Percentiles rank a stretch among this genome's conserved stretches.
Evolutionary conservation across 2,329 filamentous ascomycete species (phyloP).

Genomic region (Alternaria incomplexa): DNA sequence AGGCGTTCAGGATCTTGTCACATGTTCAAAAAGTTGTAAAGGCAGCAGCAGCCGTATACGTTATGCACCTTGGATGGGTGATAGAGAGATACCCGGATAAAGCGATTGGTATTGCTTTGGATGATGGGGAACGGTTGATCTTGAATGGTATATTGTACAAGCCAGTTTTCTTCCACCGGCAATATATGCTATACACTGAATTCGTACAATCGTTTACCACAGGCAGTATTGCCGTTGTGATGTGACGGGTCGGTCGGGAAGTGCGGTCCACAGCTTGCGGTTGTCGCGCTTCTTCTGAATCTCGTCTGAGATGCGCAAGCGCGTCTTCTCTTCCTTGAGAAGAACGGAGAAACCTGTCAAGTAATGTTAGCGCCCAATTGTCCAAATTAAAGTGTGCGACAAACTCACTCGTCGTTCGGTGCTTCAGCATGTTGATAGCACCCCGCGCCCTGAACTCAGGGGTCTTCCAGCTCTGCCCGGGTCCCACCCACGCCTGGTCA

Average conservation of each 20-base stretch:
- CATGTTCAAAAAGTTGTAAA: slow-evolving; percentile 4
- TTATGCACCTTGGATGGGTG: not conserved
- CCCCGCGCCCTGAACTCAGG: slow-evolving; percentile 80
- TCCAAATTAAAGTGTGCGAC: slow-evolving; percentile 31
- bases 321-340: slow-evolving; percentile 91
- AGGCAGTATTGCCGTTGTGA: slow-evolving; percentile 88
- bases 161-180: not conserved
- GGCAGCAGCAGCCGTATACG: not conserved
- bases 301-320: slow-evolving; percentile 80
- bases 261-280: slow-evolving; percentile 81
- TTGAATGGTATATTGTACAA: slow-evolving; percentile 30
- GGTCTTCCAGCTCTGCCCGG: slow-evolving; percentile 59
- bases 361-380: not conserved
- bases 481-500: slow-evolving; percentile 90
- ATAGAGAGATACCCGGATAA: slow-evolving; percentile 14
- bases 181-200: slow-evolving; percentile 7
- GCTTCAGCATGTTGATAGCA: slow-evolving; percentile 68
- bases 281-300: slow-evolving; percentile 75
- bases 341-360: slow-evolving; percentile 73
- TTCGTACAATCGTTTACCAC: slow-evolving; percentile 66
- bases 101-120: slow-evolving; percentile 23
- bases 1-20: slow-evolving; percentile 36
- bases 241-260: slow-evolving; percentile 84
- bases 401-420: slow-evolving; percentile 74
- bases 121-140: slow-evolving; percentile 26